phyloP scores from a whole-genome alignment of 495 filamentous ascomycete species.

The Penicillium arizonense region DNA sequence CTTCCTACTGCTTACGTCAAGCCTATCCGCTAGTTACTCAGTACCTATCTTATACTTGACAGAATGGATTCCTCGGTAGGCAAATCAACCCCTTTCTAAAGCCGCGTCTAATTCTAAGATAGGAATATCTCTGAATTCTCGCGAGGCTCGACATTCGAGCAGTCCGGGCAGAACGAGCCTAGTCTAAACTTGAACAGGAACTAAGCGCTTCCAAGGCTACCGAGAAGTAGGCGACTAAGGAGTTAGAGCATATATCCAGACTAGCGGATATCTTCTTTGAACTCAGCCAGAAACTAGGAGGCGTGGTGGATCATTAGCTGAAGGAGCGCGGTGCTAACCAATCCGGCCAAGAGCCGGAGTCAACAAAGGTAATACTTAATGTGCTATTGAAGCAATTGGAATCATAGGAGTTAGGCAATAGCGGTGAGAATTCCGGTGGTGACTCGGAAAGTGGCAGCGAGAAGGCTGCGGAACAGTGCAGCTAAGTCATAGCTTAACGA shows the following conservation, averaged over 20 bases:
- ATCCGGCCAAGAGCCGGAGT: neutral
- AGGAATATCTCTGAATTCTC: neutral
- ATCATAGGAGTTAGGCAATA: neutral
- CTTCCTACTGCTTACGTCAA: too few relatives aligned
- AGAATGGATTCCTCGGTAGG: neutral
- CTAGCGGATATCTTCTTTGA: slow-evolving; percentile 2
- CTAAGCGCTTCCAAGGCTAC: neutral
- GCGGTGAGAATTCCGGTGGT: neutral
- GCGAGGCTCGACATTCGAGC: neutral
- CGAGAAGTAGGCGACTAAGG: neutral
- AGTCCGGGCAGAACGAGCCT: neutral
- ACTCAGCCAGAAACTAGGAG: neutral
- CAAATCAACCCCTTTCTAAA: neutral
- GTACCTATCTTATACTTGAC: neutral
- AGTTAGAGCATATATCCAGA: neutral
- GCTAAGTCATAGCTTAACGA: neutral
- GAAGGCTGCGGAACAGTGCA: neutral
- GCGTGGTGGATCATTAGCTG: neutral
- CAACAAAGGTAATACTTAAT: neutral
- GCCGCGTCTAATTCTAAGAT: neutral
- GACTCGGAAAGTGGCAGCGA: neutral
- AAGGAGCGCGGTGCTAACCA: neutral
- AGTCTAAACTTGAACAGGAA: neutral
- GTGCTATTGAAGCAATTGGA: neutral
- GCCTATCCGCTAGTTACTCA: neutral